Evolutionary conservation across 2,329 filamentous ascomycete genomes (phyloP).

Genomic region (Claviceps pazoutovae): DNA sequence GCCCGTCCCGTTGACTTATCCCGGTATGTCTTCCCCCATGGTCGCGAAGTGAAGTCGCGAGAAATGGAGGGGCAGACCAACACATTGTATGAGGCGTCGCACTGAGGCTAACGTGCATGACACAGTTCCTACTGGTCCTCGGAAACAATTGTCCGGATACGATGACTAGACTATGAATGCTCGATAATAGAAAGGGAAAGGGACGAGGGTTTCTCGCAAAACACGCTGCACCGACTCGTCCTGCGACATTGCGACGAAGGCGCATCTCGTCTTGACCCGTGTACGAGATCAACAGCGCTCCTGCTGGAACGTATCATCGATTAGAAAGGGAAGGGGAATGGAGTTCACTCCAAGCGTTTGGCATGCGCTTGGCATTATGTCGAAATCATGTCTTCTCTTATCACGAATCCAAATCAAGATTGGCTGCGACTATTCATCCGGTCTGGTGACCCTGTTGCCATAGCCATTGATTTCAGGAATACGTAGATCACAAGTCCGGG

Average conservation of each 20-base stretch:
- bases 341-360: neutral
- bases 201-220: neutral
- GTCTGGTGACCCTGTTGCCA: neutral
- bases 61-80: neutral
- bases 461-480: neutral
- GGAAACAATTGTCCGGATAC: slow-evolving; percentile 46
- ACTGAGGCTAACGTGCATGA: neutral
- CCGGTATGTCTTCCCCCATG: slow-evolving; percentile 47
- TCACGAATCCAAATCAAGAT: neutral
- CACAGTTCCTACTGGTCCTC: slow-evolving; percentile 42
- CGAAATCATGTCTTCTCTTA: neutral
- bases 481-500: too few species aligned
- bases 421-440: neutral
- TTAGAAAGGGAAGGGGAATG: neutral
- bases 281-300: slow-evolving; percentile 7
- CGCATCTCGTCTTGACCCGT: neutral
- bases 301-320: neutral
- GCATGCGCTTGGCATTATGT: neutral
- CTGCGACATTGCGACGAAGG: neutral
- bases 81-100: neutral
- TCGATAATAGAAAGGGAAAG: neutral
- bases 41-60: neutral
- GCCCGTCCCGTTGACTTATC: slow-evolving; percentile 78
- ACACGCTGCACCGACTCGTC: neutral
- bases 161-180: slow-evolving; percentile 32